Base-by-base conservation (phyloP, 1,284 basidiomycete species). In the Cryptococcus neoformans region DNA sequence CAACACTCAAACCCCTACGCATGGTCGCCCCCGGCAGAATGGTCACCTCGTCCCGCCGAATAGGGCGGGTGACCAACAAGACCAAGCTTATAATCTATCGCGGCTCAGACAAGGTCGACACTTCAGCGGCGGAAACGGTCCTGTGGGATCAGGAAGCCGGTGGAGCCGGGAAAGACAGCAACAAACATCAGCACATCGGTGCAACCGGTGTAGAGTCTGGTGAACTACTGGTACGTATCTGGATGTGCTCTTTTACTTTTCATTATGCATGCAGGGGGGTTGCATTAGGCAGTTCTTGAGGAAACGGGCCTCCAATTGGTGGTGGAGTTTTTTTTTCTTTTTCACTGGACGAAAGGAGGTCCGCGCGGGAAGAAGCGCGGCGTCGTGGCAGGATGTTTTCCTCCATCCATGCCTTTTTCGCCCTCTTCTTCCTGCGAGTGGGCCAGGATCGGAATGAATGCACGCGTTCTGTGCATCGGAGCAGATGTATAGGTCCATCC, bases 51-150 rank as follows among this genome's bases (percentile, higher is more conserved):
- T 70, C 69, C n/a, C 58, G 74, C 48, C 60, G 74, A 35, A 72
- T 71, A 17, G 73, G 70, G 36, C 61, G 90, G 75, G 87, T 92
- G 80, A 92, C 88, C 78, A 90, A 91, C 82, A 92, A 92, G 82
- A 90, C 88, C 69, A 86, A 88, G 63, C 86, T 92, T 71, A 86
- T 86, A 80, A 86, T 92, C 80, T 82, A 85, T 75, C 83, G 89
- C 80, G 90, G 91, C 73, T 85, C 86, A 52, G 88, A 91, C 77
- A 83, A 87, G 63, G 82, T 90, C 73, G 86, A 89, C 57, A 82
- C 87, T 61, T 65, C 89, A 72, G 87, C 87, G 69, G 90, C 92
- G 80, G 90, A 92, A 75, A 88, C 89, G 70, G 90, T 75, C 57
- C 65, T 73, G 46, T 75, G 68, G 71, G 72, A 72, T 57, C 61